A percentile compares a stretch with the other conserved stretches of the same genome.
These are phyloP conservation scores for Hydnomerulius pinastri DNA, from an alignment of 768 basidiomycete species.

Conservation along the genomic window DNA sequence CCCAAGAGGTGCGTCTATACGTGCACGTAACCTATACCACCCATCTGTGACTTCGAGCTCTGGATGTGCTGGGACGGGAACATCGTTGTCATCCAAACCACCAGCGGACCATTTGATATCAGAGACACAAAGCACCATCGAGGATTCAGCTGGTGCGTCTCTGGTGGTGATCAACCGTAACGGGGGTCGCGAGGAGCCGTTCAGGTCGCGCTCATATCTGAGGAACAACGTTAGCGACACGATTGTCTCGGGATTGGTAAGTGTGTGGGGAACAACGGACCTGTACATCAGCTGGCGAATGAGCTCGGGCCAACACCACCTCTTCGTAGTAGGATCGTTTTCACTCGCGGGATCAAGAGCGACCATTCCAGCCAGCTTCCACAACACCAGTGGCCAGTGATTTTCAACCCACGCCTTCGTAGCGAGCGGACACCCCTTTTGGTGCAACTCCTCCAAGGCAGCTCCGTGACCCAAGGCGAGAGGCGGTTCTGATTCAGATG, in stretches of 20 bases:
- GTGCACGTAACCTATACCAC: slow-evolving; percentile 87
- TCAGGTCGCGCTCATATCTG: slow-evolving; percentile 89
- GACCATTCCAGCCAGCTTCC: slow-evolving; percentile 92
- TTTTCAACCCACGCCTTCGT: slow-evolving; percentile 87
- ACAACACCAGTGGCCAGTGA: slow-evolving; percentile 87
- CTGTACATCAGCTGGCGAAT: slow-evolving; percentile 84
- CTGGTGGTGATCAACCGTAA: slow-evolving; percentile 80
- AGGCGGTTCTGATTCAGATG: slow-evolving; percentile 18
- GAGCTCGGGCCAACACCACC: slow-evolving; percentile 86
- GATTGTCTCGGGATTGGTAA: background rate
- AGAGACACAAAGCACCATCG: slow-evolving; percentile 86
- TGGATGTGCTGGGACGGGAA: slow-evolving; percentile 43
- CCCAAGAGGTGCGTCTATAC: slow-evolving; percentile 70
- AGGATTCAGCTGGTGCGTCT: slow-evolving; percentile 75
- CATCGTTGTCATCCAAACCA: slow-evolving; percentile 38
- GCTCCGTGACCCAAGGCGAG: slow-evolving; percentile 48
- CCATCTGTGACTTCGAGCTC: slow-evolving; percentile 95
- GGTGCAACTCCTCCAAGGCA: slow-evolving; percentile 56
- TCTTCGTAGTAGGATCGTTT: slow-evolving; percentile 41
- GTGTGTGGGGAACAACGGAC: slow-evolving; percentile 40
- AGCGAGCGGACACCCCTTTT: slow-evolving; percentile 64
- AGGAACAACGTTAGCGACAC: background rate
- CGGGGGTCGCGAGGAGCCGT: slow-evolving; percentile 75
- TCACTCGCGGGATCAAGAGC: slow-evolving; percentile 68
- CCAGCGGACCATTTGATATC: slow-evolving; percentile 58